A percentile compares a stretch with the other conserved stretches of the same genome.
Conservation (phyloP, 2,329 filamentous ascomycete species). For the Diaporthe nobilis region DNA sequence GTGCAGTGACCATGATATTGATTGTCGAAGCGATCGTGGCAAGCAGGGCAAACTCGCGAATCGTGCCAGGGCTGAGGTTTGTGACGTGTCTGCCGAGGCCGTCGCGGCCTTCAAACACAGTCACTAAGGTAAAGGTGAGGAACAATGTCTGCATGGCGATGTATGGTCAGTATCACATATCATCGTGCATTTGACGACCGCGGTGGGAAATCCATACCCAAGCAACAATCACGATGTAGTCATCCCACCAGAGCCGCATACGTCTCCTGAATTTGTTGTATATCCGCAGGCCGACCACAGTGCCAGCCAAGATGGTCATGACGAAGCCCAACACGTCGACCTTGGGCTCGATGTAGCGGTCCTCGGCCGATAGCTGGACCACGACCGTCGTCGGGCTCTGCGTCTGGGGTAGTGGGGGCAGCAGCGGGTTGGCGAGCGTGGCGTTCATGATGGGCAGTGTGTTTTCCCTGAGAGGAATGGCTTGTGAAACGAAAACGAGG, state of each 20-base stretch:
- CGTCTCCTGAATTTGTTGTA: slow-evolving; percentile 33
- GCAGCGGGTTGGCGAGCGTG: slow-evolving; percentile 3
- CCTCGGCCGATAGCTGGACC: slow-evolving; percentile 10
- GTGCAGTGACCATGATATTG: slow-evolving; percentile 7
- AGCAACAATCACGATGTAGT: slow-evolving; percentile 32
- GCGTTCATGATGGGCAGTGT: neutral
- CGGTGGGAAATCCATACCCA: neutral
- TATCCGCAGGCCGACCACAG: slow-evolving; percentile 28
- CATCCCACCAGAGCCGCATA: slow-evolving; percentile 31
- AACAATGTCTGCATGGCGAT: neutral
- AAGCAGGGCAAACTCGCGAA: slow-evolving; percentile 11
- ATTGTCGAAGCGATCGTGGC: neutral
- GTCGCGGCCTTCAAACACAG: neutral
- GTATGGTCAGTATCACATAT: neutral
- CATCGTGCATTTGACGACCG: neutral
- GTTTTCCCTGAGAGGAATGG: slow-evolving; percentile 16
- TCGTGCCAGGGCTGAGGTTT: neutral
- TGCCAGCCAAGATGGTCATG: slow-evolving; percentile 1
- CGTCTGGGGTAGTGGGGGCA: slow-evolving; percentile 9
- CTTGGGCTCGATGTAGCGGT: slow-evolving; percentile 22
- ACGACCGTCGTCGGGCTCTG: neutral
- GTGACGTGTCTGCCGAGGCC: slow-evolving; percentile 20
- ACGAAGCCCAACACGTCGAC: slow-evolving; percentile 18
- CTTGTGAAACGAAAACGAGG: slow-evolving; percentile 17
- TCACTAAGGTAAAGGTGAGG: slow-evolving; percentile 2